These are phyloP conservation scores for Aspergillus tanneri DNA, from an alignment of 2,329 filamentous ascomycete genomes.

Conservation along the genomic window DNA sequence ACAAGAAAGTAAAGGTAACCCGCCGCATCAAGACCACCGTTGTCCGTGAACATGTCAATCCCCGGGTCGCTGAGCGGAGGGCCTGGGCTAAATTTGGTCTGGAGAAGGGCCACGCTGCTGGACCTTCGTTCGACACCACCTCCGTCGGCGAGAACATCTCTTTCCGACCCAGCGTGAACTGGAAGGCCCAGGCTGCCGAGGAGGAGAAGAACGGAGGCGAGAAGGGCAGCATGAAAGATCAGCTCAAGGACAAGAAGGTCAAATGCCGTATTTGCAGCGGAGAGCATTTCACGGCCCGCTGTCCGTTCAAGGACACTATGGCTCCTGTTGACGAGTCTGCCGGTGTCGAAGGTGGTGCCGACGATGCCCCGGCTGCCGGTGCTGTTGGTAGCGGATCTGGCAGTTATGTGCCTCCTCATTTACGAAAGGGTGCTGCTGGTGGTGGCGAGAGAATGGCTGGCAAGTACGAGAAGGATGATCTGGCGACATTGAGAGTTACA, in stretches of 20 bases:
- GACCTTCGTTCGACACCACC: constrained; percentile 85
- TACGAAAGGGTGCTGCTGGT: constrained; percentile 65
- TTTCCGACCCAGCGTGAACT: constrained; percentile 90
- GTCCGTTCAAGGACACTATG: constrained; percentile 99
- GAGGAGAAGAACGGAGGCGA: constrained; percentile 49
- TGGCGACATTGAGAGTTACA: constrained; percentile 93
- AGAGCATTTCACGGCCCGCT: constrained; percentile 98
- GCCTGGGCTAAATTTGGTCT: constrained; percentile 89
- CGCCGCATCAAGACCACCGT: constrained; percentile 91
- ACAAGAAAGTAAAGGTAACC: constrained; percentile 95
- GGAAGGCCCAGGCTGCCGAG: constrained; percentile 86
- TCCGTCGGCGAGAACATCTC: constrained; percentile 97
- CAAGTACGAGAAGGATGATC: constrained; percentile 95
- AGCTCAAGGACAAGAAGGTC: constrained; percentile 97
- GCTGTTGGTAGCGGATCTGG: constrained; percentile 66
- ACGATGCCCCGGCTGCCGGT: constrained; percentile 52
- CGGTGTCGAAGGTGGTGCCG: constrained; percentile 39
- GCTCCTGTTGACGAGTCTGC: constrained; percentile 59
- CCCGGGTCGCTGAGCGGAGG: constrained; percentile 91
- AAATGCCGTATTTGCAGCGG: constrained; percentile 99
- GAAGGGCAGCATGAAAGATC: constrained; percentile 64
- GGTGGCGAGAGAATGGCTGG: constrained; percentile 80
- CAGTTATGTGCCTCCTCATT: constrained; percentile 90
- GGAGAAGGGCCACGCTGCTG: constrained; percentile 78
- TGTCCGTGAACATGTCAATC: constrained; percentile 92